Conservation (phyloP, 768 basidiomycete species). For the Hypsizygus marmoreus region DNA sequence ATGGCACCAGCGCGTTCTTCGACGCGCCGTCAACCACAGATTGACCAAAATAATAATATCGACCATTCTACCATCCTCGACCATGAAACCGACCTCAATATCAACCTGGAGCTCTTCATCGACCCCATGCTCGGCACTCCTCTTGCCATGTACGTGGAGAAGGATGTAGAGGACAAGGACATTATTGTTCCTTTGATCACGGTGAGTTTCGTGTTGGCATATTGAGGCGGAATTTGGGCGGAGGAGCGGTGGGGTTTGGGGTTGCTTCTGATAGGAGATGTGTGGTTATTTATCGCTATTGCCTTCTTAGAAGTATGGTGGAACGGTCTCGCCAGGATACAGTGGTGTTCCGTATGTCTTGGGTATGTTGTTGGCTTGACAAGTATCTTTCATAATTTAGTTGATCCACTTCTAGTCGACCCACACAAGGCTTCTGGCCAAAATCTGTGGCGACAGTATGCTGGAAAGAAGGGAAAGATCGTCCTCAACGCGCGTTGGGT, state of each 20-base stretch:
- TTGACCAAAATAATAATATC: constrained; percentile 38
- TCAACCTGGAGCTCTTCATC: constrained; percentile 62
- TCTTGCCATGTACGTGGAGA: constrained; percentile 75
- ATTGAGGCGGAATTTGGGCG: neutral
- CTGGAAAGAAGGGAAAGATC: constrained; percentile 77
- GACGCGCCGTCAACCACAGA: constrained; percentile 42
- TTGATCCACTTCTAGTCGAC: constrained; percentile 55
- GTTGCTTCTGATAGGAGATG: neutral
- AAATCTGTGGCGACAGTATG: constrained; percentile 78
- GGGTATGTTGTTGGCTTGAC: constrained; percentile 45
- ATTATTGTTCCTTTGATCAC: constrained; percentile 61
- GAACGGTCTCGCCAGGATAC: constrained; percentile 71
- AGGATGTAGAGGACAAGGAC: constrained; percentile 75
- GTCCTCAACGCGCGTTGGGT: constrained; percentile 78
- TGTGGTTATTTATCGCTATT: constrained; percentile 6
- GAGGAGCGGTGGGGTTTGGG: neutral
- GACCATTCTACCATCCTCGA: constrained; percentile 29
- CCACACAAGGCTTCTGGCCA: constrained; percentile 80
- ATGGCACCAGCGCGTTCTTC: constrained; percentile 79
- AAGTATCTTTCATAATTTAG: constrained; percentile 1
- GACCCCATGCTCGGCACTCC: constrained; percentile 84
- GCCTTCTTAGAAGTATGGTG: constrained; percentile 68
- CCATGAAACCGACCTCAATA: constrained; percentile 34
- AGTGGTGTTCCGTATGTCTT: constrained; percentile 80
- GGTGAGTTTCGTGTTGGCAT: constrained; percentile 44